phyloP scores from a whole-genome alignment of 2,329 filamentous ascomycete species.

The Bimuria novae-zelandiae region DNA sequence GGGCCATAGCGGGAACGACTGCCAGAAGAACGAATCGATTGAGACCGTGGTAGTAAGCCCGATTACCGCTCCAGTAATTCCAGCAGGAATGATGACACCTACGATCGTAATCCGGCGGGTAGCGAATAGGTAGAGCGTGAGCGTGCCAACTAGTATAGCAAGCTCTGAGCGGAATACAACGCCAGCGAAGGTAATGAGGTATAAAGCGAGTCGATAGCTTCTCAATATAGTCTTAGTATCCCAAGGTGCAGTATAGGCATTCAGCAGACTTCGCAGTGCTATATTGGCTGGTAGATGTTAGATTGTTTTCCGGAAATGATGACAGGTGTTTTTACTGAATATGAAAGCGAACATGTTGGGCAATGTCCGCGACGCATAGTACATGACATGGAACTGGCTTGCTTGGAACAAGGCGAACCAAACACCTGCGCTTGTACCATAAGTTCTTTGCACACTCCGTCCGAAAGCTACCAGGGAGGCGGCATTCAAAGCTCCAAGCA shows the following conservation, averaged over 20 bases:
- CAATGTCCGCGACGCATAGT: constrained; percentile 87
- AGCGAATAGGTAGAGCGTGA: constrained; percentile 67
- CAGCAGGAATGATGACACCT: constrained; percentile 66
- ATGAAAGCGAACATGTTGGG: constrained; percentile 97
- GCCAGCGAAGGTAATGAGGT: constrained; percentile 77
- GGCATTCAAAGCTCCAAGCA: constrained; percentile 79
- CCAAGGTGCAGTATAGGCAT: constrained; percentile 48
- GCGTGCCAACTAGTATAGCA: constrained; percentile 74
- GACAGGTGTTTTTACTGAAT: constrained; percentile 64
- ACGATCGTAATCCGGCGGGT: constrained; percentile 59
- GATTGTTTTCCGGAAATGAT: too few species aligned
- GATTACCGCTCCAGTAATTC: constrained; percentile 66
- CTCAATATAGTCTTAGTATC: constrained; percentile 44
- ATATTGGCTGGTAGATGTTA: constrained; percentile 62
- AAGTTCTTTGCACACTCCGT: constrained; percentile 65
- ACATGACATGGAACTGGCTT: constrained; percentile 89
- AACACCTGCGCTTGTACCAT: constrained; percentile 68
- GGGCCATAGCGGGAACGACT: constrained; percentile 76
- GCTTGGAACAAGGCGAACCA: constrained; percentile 83
- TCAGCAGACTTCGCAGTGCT: constrained; percentile 60
- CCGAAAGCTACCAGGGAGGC: constrained; percentile 69
- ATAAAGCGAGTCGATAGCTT: constrained; percentile 68
- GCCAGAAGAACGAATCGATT: constrained; percentile 95
- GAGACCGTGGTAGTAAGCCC: constrained; percentile 72
- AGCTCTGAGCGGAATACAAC: constrained; percentile 90